Evolutionary conservation across 345 rosid species (phyloP).

Genomic region (Kandelia obovata): DNA sequence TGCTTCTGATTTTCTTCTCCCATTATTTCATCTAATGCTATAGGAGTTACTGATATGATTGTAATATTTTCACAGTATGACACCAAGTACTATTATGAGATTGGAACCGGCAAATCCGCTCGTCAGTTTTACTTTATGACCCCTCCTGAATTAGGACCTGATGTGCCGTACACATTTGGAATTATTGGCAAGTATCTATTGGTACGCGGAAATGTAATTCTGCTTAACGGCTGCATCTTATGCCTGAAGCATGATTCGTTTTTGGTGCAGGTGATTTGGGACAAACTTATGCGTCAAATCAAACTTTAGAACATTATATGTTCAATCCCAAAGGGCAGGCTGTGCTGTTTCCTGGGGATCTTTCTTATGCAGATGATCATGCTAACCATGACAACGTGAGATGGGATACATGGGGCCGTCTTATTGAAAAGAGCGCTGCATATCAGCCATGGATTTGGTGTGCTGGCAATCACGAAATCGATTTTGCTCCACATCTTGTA

Average conservation of each 20-base stretch:
- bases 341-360: constrained; percentile 34
- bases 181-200: constrained; percentile 23
- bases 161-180: constrained; percentile 38
- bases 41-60: neutral
- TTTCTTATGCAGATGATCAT: constrained; percentile 37
- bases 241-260: neutral
- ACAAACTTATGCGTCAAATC: constrained; percentile 33
- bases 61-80: constrained; percentile 20
- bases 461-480: constrained; percentile 39
- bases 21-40: neutral
- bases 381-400: constrained; percentile 26
- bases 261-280: constrained; percentile 35
- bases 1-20: neutral
- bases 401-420: constrained; percentile 42
- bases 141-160: constrained; percentile 38
- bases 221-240: neutral
- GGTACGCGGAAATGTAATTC: neutral
- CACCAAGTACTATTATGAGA: constrained; percentile 28
- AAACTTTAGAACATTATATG: constrained; percentile 29
- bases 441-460: constrained; percentile 45
- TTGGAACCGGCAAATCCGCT: constrained; percentile 17
- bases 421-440: constrained; percentile 34
- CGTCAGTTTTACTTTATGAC: constrained; percentile 32
- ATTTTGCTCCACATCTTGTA: constrained; percentile 32
- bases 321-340: constrained; percentile 26